Conservation (phyloP, 352 stramenopile genomes). For the Phytophthora colocasiae region DNA sequence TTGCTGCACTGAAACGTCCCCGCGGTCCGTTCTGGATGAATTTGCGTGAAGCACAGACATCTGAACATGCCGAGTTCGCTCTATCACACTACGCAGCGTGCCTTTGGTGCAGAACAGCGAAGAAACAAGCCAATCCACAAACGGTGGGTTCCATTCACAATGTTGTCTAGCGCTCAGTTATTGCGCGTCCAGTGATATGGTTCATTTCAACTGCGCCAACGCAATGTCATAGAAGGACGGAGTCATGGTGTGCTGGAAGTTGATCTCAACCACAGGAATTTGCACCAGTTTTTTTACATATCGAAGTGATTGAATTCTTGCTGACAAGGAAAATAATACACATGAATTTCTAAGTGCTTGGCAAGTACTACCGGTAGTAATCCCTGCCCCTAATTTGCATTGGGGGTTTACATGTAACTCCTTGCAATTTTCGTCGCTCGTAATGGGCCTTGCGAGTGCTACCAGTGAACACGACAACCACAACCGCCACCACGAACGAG, state of each 20-base stretch:
- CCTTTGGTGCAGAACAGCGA: conserved; percentile 16
- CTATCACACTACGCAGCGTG: conserved; percentile 2
- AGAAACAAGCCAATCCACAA: conserved; percentile 3
- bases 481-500: conserved; percentile 65
- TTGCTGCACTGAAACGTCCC: conserved; percentile 5
- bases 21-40: too few species aligned
- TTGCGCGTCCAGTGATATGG: not conserved
- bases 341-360: too few species aligned
- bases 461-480: conserved; percentile 61
- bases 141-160: not conserved
- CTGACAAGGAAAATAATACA: too few species aligned
- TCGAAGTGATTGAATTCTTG: too few species aligned
- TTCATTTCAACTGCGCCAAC: not conserved
- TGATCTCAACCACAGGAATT: too few species aligned
- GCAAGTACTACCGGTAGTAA: too few species aligned
- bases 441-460: conserved; percentile 61
- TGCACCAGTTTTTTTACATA: too few species aligned
- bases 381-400: too few species aligned
- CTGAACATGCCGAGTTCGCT: not conserved
- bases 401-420: too few species aligned
- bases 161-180: not conserved
- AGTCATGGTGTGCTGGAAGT: not conserved
- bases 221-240: not conserved
- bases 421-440: conserved; percentile 35
- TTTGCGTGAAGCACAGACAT: not conserved